phyloP scores from a whole-genome alignment of 2,329 filamentous ascomycete genomes.

The Pseudocercospora macadamiae region DNA sequence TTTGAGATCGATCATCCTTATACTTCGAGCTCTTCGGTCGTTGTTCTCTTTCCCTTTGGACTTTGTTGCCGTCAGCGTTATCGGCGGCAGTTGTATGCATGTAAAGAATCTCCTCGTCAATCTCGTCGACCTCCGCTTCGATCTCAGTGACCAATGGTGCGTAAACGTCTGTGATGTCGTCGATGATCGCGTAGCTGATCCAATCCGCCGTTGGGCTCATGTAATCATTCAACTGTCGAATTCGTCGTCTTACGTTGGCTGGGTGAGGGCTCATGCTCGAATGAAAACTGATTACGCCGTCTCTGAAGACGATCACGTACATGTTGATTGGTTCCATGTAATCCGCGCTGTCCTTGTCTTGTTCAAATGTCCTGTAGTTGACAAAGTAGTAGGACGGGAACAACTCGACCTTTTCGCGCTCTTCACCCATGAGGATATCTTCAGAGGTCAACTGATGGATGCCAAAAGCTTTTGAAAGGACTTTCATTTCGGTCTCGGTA shows the following conservation, averaged over 20 bases:
- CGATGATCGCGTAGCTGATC: conserved; percentile 97
- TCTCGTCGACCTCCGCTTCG: conserved; percentile 95
- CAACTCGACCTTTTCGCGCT: conserved; percentile 95
- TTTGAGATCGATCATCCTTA: conserved; percentile 36
- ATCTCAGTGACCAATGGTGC: conserved; percentile 89
- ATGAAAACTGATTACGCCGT: conserved; percentile 94
- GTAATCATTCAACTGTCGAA: conserved; percentile 92
- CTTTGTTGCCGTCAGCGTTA: conserved; percentile 28
- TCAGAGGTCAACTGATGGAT: conserved; percentile 95
- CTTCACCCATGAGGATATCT: conserved; percentile 96
- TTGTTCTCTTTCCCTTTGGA: conserved; percentile 25
- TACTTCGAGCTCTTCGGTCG: conserved; percentile 14
- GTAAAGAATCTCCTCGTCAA: conserved; percentile 86
- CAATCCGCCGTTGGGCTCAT: conserved; percentile 91
- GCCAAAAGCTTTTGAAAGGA: conserved; percentile 87
- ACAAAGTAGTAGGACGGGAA: conserved; percentile 99
- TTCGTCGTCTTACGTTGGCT: conserved; percentile 89
- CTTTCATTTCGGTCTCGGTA: conserved; percentile 93
- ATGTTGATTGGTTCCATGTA: conserved; percentile 96
- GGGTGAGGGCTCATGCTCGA: conserved; percentile 96
- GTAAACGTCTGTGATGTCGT: conserved; percentile 97
- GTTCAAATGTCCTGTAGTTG: conserved; percentile 97
- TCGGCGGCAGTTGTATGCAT: conserved; percentile 66
- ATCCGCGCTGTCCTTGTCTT: conserved; percentile 84
- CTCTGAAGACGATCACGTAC: conserved; percentile 95